These are phyloP conservation scores for Talaromyces sp. DNA, from an alignment of 2,329 filamentous ascomycete genomes.

Conservation along the genomic window DNA sequence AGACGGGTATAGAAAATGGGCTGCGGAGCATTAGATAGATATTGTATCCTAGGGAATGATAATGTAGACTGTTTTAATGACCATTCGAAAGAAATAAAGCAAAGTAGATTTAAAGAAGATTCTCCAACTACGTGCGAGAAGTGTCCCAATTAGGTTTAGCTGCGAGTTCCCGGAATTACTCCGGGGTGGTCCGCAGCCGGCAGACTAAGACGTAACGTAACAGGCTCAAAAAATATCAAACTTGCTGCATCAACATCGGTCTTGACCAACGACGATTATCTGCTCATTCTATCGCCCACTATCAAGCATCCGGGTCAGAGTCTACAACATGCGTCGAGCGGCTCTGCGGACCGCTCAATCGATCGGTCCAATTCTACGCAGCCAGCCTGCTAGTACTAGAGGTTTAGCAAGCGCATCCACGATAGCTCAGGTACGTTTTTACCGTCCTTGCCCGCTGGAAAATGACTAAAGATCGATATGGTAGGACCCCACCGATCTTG, in stretches of 20 bases:
- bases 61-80: background rate
- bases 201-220: slow-evolving; percentile 10
- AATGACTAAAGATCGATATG: background rate
- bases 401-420: slow-evolving; percentile 35
- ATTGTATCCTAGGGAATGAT: background rate
- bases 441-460: background rate
- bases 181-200: slow-evolving; percentile 1
- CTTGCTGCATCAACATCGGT: background rate
- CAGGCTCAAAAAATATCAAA: slow-evolving; percentile 1
- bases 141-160: slow-evolving; percentile 7
- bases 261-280: background rate
- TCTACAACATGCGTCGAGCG: slow-evolving; percentile 36
- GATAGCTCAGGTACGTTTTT: slow-evolving; percentile 31
- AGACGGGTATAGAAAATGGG: slow-evolving; percentile 83
- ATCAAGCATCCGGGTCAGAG: background rate
- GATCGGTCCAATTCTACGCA: slow-evolving; percentile 34
- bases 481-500: slow-evolving; percentile 79
- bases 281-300: background rate
- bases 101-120: background rate
- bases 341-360: slow-evolving; percentile 39
- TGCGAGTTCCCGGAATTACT: background rate
- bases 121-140: background rate
- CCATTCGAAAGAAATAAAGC: background rate
- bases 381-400: slow-evolving; percentile 34
- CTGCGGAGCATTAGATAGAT: slow-evolving; percentile 45